These are phyloP conservation scores for Suillus subalutaceus DNA, from an alignment of 768 basidiomycete species.

Conservation along the genomic window DNA sequence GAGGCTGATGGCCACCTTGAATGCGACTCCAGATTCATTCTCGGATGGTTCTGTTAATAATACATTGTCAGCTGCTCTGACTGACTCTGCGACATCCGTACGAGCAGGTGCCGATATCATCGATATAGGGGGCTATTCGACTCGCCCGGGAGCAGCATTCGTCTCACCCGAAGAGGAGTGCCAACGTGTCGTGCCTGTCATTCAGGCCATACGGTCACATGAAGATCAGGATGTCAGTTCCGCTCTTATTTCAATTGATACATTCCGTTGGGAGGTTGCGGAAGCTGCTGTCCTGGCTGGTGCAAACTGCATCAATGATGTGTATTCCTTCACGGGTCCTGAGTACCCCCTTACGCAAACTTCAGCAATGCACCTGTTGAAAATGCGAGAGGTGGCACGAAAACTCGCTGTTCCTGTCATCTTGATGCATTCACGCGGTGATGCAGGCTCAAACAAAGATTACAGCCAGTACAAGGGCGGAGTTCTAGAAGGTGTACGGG, in stretches of 20 bases:
- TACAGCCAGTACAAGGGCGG: slow-evolving; percentile 49
- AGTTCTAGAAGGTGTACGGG: slow-evolving; percentile 67
- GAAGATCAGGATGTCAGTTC: slow-evolving; percentile 17
- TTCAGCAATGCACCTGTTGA: slow-evolving; percentile 43
- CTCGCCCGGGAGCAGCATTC: slow-evolving; percentile 75
- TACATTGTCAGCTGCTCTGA: slow-evolving; percentile 54
- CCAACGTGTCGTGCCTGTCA: slow-evolving; percentile 69
- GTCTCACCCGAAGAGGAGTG: slow-evolving; percentile 74
- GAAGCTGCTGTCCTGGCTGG: slow-evolving; percentile 75
- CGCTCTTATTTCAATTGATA: slow-evolving; percentile 29
- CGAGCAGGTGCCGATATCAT: slow-evolving; percentile 71
- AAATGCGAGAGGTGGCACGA: slow-evolving; percentile 71
- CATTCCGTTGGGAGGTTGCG: slow-evolving; percentile 77
- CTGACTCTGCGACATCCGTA: slow-evolving; percentile 52
- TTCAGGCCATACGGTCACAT: slow-evolving; percentile 55
- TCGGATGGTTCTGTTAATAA: slow-evolving; percentile 78
- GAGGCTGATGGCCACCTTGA: slow-evolving; percentile 89
- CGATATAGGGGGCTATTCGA: slow-evolving; percentile 94
- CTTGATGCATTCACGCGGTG: slow-evolving; percentile 93
- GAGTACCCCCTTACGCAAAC: slow-evolving; percentile 42
- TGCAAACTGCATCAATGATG: slow-evolving; percentile 94
- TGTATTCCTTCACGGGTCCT: slow-evolving; percentile 76
- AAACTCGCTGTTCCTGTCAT: slow-evolving; percentile 76
- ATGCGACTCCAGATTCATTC: slow-evolving; percentile 94
- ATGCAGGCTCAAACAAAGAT: slow-evolving; percentile 75